A percentile compares a stretch with the other conserved stretches of the same genome.
These are phyloP conservation scores for Metroxylon sagu DNA, from an alignment of 176 grass and related monocot species.

Conservation along the genomic window DNA sequence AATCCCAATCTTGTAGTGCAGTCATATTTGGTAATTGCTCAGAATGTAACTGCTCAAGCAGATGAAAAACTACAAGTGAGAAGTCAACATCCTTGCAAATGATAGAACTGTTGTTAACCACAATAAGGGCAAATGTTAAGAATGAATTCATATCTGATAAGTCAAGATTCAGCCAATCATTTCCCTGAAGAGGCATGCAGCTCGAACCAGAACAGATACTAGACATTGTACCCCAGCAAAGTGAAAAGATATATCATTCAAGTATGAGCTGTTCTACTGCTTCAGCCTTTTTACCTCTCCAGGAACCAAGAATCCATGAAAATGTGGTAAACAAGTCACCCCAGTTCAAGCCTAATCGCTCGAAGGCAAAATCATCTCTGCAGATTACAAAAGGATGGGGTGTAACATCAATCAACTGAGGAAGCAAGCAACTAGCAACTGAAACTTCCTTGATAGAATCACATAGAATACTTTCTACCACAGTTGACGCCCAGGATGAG, in stretches of 20 bases:
- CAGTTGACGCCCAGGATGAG: constrained; percentile 49
- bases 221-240: constrained; percentile 67
- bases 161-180: constrained; percentile 46
- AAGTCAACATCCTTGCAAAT: constrained; percentile 36
- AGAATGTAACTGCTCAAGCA: constrained; percentile 43
- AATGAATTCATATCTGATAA: constrained; percentile 46
- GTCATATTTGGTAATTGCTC: constrained; percentile 36
- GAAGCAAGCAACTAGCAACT: constrained; percentile 42
- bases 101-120: constrained; percentile 22
- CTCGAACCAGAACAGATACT: constrained; percentile 28
- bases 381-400: constrained; percentile 37
- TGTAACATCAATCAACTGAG: constrained; percentile 69
- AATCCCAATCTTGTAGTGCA: constrained; percentile 48
- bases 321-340: constrained; percentile 35
- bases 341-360: constrained; percentile 50
- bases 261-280: constrained; percentile 65
- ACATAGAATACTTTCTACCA: constrained; percentile 43
- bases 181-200: constrained; percentile 15
- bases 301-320: constrained; percentile 59
- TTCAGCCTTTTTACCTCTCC: constrained; percentile 57
- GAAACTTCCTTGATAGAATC: constrained; percentile 42
- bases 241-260: constrained; percentile 81
- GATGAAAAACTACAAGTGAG: constrained; percentile 35
- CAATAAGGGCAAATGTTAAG: constrained; percentile 47
- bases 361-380: constrained; percentile 33